A percentile compares a stretch with the other conserved stretches of the same genome.
Evolutionary conservation across 208 protist genomes (phyloP).

Genomic region (Zelonia costaricensis): DNA sequence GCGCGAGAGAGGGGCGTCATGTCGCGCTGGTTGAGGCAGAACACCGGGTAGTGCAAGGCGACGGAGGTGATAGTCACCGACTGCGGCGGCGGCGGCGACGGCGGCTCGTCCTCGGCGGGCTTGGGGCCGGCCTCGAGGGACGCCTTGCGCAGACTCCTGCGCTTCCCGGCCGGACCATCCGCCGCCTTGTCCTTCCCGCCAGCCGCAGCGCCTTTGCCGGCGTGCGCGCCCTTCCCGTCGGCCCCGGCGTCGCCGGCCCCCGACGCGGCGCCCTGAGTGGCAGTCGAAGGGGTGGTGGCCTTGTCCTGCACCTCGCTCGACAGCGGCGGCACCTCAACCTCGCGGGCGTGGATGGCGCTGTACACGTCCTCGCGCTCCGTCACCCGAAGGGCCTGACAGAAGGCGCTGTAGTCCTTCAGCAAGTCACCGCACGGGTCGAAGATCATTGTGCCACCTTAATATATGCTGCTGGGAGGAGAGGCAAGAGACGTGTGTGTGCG

Average conservation of each 20-base stretch:
- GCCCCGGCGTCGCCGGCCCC: constrained; percentile 2
- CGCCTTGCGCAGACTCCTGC: constrained; percentile 10
- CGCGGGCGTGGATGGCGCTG: constrained; percentile 42
- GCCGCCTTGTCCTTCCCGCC: constrained; percentile 16
- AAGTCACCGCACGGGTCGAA: constrained; percentile 89
- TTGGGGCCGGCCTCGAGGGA: constrained; percentile 1
- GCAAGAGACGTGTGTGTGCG: too few species aligned
- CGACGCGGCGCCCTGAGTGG: too few species aligned
- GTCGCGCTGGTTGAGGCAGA: constrained; percentile 88
- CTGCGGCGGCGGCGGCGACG: neutral
- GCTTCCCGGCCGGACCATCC: neutral
- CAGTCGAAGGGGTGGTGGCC: too few species aligned
- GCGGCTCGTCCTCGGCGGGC: neutral
- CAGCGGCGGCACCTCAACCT: constrained; percentile 12
- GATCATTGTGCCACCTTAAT: constrained; percentile 41
- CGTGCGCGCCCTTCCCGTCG: neutral
- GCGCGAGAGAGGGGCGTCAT: constrained; percentile 78
- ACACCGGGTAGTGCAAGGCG: constrained; percentile 64
- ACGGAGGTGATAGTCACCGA: constrained; percentile 56
- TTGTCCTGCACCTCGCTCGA: neutral
- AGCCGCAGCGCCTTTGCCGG: neutral
- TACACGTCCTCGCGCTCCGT: constrained; percentile 88
- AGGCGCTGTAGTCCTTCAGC: constrained; percentile 85
- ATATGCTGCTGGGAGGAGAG: too few species aligned
- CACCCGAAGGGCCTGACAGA: constrained; percentile 77